Evolutionary conservation across 2,329 filamentous ascomycete species (phyloP).

Genomic region (Magnaporthales sp.): DNA sequence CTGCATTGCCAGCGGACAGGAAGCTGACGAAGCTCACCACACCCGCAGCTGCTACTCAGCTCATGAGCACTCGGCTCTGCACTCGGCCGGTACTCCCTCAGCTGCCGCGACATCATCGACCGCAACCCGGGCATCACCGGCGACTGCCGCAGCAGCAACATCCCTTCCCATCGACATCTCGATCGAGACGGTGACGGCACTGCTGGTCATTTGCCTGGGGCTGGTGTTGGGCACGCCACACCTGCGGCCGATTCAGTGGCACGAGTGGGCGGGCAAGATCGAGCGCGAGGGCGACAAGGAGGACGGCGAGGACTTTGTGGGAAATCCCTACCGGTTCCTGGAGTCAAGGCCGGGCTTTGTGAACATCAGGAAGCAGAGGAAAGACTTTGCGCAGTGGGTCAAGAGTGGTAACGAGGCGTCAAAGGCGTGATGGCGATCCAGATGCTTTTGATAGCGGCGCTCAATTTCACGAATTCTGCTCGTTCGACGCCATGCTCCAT

Average conservation of each 20-base stretch:
- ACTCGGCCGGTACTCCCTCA: constrained; percentile 44
- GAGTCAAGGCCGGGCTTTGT: constrained; percentile 79
- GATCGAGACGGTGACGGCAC: constrained; percentile 74
- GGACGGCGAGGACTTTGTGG: constrained; percentile 59
- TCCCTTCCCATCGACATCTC: constrained; percentile 77
- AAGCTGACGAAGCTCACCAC: neutral
- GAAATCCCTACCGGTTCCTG: constrained; percentile 71
- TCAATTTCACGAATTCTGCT: neutral
- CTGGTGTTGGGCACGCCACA: constrained; percentile 70
- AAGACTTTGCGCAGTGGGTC: constrained; percentile 72
- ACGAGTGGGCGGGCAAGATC: constrained; percentile 74
- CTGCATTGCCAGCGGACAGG: neutral
- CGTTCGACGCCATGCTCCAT: neutral
- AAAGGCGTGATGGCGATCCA: neutral
- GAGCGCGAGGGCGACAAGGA: constrained; percentile 56
- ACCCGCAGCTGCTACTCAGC: constrained; percentile 80
- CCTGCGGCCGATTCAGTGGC: constrained; percentile 78
- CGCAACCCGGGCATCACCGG: constrained; percentile 25
- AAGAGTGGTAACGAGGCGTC: constrained; percentile 22
- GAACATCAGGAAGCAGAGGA: constrained; percentile 75
- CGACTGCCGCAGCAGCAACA: constrained; percentile 29
- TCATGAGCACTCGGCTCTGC: constrained; percentile 77
- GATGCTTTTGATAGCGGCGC: neutral
- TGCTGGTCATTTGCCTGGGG: constrained; percentile 72
- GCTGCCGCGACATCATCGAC: constrained; percentile 13